These are phyloP conservation scores for Micromonas pusilla DNA, from an alignment of 139 green algal species.

Conservation along the genomic window DNA sequence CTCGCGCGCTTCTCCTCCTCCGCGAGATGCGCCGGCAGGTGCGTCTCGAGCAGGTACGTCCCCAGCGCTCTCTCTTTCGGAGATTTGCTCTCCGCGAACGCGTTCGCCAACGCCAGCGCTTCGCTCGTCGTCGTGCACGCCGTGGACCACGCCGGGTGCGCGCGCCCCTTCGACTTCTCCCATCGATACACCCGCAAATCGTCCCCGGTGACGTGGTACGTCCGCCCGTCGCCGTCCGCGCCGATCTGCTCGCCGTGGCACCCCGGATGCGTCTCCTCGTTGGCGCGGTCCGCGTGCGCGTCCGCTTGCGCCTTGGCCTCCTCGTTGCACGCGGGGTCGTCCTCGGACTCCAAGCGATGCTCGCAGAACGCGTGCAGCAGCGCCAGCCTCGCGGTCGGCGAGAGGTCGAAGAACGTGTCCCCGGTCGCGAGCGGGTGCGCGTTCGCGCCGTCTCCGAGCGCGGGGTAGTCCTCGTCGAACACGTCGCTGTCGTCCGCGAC, in stretches of 20 bases:
- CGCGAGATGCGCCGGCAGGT: not conserved
- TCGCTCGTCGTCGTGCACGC: not conserved
- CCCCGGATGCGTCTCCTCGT: not conserved
- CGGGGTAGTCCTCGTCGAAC: not conserved
- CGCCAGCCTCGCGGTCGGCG: not conserved
- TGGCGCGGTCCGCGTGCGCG: not conserved
- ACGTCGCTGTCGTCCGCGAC: constrained; percentile 3
- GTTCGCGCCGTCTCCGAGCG: not conserved
- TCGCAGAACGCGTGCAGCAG: not conserved
- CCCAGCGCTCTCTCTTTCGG: not conserved
- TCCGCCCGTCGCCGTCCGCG: not conserved
- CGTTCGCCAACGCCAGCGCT: not conserved
- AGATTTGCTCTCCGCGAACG: not conserved
- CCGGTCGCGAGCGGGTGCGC: not conserved
- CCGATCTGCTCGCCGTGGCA: not conserved
- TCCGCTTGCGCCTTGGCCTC: not conserved
- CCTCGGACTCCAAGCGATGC: not conserved
- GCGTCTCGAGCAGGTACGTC: not conserved
- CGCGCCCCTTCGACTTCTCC: not conserved
- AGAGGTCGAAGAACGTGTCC: not conserved
- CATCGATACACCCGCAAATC: not conserved
- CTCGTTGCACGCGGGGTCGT: not conserved
- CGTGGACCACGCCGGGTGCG: not conserved
- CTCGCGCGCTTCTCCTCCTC: not conserved
- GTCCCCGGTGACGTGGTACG: not conserved